phyloP scores from a whole-genome alignment of 169 alveolate genomes.

The Plasmodium knowlesi region DNA sequence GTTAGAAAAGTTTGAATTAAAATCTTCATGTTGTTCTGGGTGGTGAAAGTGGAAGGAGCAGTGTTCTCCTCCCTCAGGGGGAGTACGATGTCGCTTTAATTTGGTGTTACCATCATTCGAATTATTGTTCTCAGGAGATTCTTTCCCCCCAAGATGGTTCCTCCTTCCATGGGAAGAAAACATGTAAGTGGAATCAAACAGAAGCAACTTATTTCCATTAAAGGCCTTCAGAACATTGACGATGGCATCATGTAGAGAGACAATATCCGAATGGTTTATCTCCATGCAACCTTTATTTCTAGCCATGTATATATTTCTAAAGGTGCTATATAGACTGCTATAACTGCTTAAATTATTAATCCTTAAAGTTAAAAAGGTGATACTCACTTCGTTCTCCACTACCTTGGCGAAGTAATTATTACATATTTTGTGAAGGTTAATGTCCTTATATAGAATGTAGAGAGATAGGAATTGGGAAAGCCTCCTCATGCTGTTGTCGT shows the following conservation, averaged over 20 bases:
- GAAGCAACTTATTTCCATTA: constrained; percentile 39
- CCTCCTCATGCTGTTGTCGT: constrained; percentile 90
- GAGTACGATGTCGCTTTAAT: neutral
- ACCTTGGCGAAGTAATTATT: constrained; percentile 47
- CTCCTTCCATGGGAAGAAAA: neutral
- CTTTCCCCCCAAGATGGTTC: neutral
- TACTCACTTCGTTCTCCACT: constrained; percentile 60
- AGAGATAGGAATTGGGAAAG: constrained; percentile 86
- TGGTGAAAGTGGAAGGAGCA: neutral
- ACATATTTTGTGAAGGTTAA: constrained; percentile 35
- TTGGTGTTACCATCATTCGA: neutral
- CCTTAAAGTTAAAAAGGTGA: constrained; percentile 40
- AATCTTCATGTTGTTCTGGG: neutral
- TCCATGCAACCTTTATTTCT: constrained; percentile 68
- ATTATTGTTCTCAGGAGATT: neutral
- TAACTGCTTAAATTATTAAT: constrained; percentile 51
- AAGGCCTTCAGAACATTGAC: constrained; percentile 10
- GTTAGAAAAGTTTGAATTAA: constrained; percentile 27
- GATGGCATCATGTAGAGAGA: constrained; percentile 35
- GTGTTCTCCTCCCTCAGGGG: neutral
- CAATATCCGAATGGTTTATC: constrained; percentile 44
- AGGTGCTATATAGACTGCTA: constrained; percentile 16
- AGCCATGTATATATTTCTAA: constrained; percentile 66
- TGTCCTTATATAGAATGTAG: constrained; percentile 57
- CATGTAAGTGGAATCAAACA: constrained; percentile 65